phyloP scores from a whole-genome alignment of 1,284 basidiomycete species.

The Trichosporon coremiiforme region DNA sequence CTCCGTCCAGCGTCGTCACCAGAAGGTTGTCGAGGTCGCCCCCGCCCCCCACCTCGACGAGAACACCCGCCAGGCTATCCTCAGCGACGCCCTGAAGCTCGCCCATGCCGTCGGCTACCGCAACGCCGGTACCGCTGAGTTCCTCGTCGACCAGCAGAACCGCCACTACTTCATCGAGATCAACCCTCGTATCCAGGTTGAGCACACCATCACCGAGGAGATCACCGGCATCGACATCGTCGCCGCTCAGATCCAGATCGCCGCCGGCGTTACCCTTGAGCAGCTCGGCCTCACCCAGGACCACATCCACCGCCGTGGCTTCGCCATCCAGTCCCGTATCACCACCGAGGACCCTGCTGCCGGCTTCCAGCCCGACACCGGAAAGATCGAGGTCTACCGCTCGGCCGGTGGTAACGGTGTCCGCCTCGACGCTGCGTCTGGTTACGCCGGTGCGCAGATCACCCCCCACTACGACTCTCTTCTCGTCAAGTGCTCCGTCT shows the following conservation, averaged over 20 bases:
- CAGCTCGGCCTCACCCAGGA: slow-evolving; percentile 98
- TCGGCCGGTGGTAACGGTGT: slow-evolving; percentile 99
- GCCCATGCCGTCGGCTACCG: slow-evolving; percentile 90
- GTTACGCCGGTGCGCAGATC: slow-evolving; percentile 98
- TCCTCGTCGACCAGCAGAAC: slow-evolving; percentile 92
- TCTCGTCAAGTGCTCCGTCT: slow-evolving; percentile 94
- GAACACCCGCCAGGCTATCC: slow-evolving; percentile 82
- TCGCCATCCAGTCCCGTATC: slow-evolving; percentile 97
- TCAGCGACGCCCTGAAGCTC: slow-evolving; percentile 89
- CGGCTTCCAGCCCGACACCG: slow-evolving; percentile 96
- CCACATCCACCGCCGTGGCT: slow-evolving; percentile 92
- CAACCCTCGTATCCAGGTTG: slow-evolving; percentile 97
- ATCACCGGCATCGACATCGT: slow-evolving; percentile 99
- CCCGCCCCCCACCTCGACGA: slow-evolving; percentile 93
- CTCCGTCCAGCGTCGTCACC: slow-evolving; percentile 95
- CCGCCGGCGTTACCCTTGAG: slow-evolving; percentile 90
- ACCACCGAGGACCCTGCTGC: slow-evolving; percentile 95
- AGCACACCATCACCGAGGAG: slow-evolving; percentile 98
- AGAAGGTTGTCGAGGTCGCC: slow-evolving; percentile 98
- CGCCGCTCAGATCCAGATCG: slow-evolving; percentile 97
- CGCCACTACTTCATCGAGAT: slow-evolving; percentile 99
- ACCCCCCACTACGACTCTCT: slow-evolving; percentile 99
- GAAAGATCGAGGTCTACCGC: slow-evolving; percentile 98
- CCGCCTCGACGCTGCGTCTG: slow-evolving; percentile 93
- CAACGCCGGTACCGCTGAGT: slow-evolving; percentile 96